Evolutionary conservation across 1,284 basidiomycete species (phyloP).

Genomic region (Binderoboletus segoi): DNA sequence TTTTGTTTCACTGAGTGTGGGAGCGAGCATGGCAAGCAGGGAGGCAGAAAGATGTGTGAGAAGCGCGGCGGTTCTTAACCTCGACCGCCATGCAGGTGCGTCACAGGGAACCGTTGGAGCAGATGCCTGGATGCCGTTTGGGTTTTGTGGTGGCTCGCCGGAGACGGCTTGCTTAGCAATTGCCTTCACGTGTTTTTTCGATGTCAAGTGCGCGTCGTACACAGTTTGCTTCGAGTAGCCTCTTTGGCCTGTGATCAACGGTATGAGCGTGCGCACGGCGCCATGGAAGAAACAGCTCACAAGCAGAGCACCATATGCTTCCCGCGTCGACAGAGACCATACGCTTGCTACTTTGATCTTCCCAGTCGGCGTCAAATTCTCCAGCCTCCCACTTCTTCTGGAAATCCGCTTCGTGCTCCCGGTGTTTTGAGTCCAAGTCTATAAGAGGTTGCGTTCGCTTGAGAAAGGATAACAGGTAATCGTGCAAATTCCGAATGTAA

Average conservation of each 20-base stretch:
- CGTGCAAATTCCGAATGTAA: conserved; percentile 81
- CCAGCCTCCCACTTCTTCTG: conserved; percentile 79
- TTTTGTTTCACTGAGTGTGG: conserved; percentile 85
- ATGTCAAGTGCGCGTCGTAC: conserved; percentile 93
- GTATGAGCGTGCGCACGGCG: conserved; percentile 8
- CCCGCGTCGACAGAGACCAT: conserved; percentile 42
- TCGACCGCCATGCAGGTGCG: conserved; percentile 52
- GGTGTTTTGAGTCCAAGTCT: conserved; percentile 76
- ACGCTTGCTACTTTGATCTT: conserved; percentile 49
- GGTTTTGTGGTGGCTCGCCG: conserved; percentile 55
- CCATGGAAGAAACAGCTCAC: conserved; percentile 52
- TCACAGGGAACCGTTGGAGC: conserved; percentile 28
- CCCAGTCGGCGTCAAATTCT: conserved; percentile 77
- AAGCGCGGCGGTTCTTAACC: conserved; percentile 70
- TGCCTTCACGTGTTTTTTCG: conserved; percentile 94
- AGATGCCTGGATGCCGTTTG: conserved; percentile 54
- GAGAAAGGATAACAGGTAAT: conserved; percentile 86
- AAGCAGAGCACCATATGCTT: conserved; percentile 96
- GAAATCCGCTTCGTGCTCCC: conserved; percentile 70
- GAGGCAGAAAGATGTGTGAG: conserved; percentile 72
- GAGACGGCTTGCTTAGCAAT: conserved; percentile 69
- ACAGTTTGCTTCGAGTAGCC: conserved; percentile 97
- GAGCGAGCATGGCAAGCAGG: conserved; percentile 66
- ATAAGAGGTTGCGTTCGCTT: conserved; percentile 87
- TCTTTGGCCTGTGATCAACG: conserved; percentile 73